Evolutionary conservation across 768 basidiomycete genomes (phyloP).

Genomic region (Russula virescens): DNA sequence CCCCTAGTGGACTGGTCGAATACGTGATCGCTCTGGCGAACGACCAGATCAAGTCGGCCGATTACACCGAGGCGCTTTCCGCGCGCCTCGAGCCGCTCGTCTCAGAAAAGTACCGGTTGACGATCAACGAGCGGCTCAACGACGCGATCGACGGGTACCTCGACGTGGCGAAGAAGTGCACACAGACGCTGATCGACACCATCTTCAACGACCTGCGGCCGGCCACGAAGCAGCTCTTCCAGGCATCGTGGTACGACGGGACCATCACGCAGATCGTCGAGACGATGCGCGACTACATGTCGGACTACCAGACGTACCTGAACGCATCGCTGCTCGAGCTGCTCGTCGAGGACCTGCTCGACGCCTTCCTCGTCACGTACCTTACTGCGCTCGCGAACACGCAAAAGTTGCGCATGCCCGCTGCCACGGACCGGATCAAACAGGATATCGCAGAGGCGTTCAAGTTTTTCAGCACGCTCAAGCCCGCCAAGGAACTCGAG

Average conservation of each 20-base stretch:
- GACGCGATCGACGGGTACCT: slow-evolving; percentile 97
- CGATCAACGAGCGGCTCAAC: slow-evolving; percentile 83
- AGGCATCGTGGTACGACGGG: slow-evolving; percentile 83
- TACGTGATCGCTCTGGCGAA: slow-evolving; percentile 96
- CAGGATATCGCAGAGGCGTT: slow-evolving; percentile 75
- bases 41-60: slow-evolving; percentile 95
- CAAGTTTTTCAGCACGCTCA: slow-evolving; percentile 74
- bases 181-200: slow-evolving; percentile 87
- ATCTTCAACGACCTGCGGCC: slow-evolving; percentile 93
- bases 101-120: slow-evolving; percentile 80
- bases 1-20: slow-evolving; percentile 84
- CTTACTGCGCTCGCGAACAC: slow-evolving; percentile 81
- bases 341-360: slow-evolving; percentile 86
- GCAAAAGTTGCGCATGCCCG: slow-evolving; percentile 81
- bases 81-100: slow-evolving; percentile 86
- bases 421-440: slow-evolving; percentile 76
- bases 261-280: slow-evolving; percentile 84
- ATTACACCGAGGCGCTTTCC: slow-evolving; percentile 83
- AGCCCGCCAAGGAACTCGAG: slow-evolving; percentile 75
- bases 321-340: slow-evolving; percentile 89
- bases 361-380: slow-evolving; percentile 85
- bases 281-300: slow-evolving; percentile 95
- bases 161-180: slow-evolving; percentile 97
- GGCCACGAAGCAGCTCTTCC: slow-evolving; percentile 80
- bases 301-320: slow-evolving; percentile 88